phyloP scores from a whole-genome alignment of 2,329 filamentous ascomycete genomes.

The Aspergillus pseudonomiae region DNA sequence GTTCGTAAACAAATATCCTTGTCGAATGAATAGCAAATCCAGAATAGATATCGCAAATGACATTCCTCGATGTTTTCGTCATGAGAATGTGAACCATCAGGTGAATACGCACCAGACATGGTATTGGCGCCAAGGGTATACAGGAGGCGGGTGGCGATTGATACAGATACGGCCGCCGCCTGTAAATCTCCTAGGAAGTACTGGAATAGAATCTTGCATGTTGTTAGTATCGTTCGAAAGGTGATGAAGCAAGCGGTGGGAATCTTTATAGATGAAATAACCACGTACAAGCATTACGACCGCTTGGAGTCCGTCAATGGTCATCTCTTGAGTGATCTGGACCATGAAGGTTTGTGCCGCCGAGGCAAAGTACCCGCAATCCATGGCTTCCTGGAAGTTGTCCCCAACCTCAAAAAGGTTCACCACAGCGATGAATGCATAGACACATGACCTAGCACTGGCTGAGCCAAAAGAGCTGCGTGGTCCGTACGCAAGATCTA shows the following conservation, averaged over 20 bases:
- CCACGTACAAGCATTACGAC: constrained; percentile 16
- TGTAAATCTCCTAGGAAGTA: constrained; percentile 21
- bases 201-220: constrained; percentile 14
- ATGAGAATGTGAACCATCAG: neutral
- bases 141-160: constrained; percentile 20
- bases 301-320: constrained; percentile 16
- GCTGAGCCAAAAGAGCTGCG: neutral
- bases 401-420: constrained; percentile 13
- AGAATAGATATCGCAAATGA: constrained; percentile 22
- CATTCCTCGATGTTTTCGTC: neutral
- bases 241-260: no score
- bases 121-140: constrained; percentile 17
- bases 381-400: constrained; percentile 5
- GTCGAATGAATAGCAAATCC: constrained; percentile 23
- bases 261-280: no score
- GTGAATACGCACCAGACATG: neutral
- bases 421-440: constrained; percentile 12
- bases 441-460: constrained; percentile 18
- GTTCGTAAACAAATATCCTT: constrained; percentile 21
- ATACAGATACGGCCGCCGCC: constrained; percentile 16
- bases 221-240: neutral
- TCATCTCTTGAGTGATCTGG: constrained; percentile 18
- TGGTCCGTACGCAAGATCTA: constrained; percentile 16
- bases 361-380: constrained; percentile 16
- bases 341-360: constrained; percentile 10